Base-by-base conservation (phyloP, 2,329 filamentous ascomycete species). In the Ascochyta koolunga region DNA sequence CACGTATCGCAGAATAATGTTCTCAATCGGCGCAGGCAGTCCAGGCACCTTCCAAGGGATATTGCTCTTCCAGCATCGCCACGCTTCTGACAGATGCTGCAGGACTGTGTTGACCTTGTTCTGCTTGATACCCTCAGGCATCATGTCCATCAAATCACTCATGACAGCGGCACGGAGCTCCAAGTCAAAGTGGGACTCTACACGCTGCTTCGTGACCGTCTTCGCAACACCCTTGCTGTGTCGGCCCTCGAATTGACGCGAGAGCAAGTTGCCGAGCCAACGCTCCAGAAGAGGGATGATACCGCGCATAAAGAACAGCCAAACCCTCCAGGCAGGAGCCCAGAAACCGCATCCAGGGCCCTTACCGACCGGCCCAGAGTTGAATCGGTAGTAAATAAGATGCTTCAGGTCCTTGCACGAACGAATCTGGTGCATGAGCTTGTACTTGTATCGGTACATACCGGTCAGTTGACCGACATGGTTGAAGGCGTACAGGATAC, bases 371-470 rank as follows among this genome's bases (percentile, higher is more conserved):
- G 93, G 90, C 0, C 93, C 95, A 54, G 92, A 93, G 76, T 99
- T 99, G 80, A 99, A 99, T 43, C 93, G 90, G 76, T 98, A 98
- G 80, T 99, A 99, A 63, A 99, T 98, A 58, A 99, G 80, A 84
- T 99, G 95, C 84, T 99, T 99, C 72, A 99, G 76, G 78, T 99
- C 95, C 78, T 99, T 99, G 82, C 95, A 99, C 0, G 95, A 96
- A 66, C 95, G 91, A 67, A 99, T 99, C 77, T 99, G 95, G 75
- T 99, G 95, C 95, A 99, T 99, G 51, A 99, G 83, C 82, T 99
- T 99, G 82, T 99, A 99, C 82, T 99, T 99, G 84, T 99, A 99
- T 57, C 95, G 89, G 78, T 99, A 99, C 95, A 99, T 99, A 73
- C 95, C 95, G 15, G 95, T 99, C 58, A 99, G 82, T 76, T 99